Evolutionary conservation across 75 land plant species (phyloP).

Genomic region (Selaginella tamariscina): DNA sequence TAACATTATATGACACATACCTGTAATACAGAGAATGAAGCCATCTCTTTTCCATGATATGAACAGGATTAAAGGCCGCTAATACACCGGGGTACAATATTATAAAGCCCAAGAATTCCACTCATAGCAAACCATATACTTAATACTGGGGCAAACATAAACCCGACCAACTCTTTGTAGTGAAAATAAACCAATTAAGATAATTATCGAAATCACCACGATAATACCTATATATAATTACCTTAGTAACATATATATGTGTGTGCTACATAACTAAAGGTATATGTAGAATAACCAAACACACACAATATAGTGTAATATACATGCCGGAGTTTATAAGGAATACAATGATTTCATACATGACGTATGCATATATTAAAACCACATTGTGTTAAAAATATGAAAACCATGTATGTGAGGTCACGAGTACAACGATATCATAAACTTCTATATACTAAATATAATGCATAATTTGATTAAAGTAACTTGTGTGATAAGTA

Average conservation of each 20-base stretch:
- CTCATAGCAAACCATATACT: conserved; percentile 40
- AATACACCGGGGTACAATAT: conserved; percentile 33
- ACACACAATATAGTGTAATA: not conserved
- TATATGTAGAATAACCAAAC: not conserved
- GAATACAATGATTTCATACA: conserved; percentile 16
- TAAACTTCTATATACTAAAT: too few relatives aligned
- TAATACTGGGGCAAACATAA: conserved; percentile 64
- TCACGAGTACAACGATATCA: too few relatives aligned
- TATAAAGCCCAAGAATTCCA: conserved; percentile 49
- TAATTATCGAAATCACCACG: conserved; percentile 28
- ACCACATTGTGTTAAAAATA: too few relatives aligned
- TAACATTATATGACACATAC: too few relatives aligned
- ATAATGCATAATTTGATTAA: too few relatives aligned
- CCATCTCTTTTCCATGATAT: conserved; percentile 48
- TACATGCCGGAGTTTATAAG: too few relatives aligned
- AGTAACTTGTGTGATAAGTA: too few relatives aligned
- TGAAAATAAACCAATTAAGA: conserved; percentile 36
- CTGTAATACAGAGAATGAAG: conserved; percentile 75
- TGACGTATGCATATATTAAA: conserved; percentile 16
- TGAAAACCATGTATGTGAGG: too few relatives aligned
- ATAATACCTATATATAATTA: conserved; percentile 32
- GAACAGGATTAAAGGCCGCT: conserved; percentile 67
- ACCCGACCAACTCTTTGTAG: conserved; percentile 56
- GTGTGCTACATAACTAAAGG: not conserved
- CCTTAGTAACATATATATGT: not conserved